Evolutionary conservation across 495 filamentous ascomycete genomes (phyloP).

Genomic region (Podospora pseudopauciseta): DNA sequence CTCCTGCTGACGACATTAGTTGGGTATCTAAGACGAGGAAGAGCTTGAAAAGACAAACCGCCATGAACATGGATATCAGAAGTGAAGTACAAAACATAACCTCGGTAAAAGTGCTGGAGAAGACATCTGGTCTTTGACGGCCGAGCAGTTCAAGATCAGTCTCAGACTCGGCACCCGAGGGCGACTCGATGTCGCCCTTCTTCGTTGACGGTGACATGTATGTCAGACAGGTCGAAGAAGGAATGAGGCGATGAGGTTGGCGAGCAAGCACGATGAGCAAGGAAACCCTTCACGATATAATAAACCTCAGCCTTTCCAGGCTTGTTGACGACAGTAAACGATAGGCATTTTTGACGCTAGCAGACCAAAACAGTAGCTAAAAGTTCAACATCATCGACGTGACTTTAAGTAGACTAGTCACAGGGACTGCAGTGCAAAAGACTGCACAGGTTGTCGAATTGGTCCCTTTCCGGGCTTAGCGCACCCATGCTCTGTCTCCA

Average conservation of each 20-base stretch:
- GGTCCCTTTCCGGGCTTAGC: neutral
- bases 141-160: conserved; percentile 63
- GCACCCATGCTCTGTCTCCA: neutral
- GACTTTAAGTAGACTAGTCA: neutral
- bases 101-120: conserved; percentile 59
- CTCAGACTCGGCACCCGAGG: neutral
- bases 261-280: neutral
- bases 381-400: neutral
- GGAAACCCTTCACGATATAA: neutral
- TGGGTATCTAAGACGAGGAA: neutral
- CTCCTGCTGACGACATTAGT: conserved; percentile 41
- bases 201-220: neutral
- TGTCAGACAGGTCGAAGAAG: neutral
- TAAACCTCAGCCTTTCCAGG: neutral
- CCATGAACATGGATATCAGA: conserved; percentile 68
- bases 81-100: conserved; percentile 69
- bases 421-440: neutral
- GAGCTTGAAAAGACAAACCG: conserved; percentile 43
- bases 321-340: neutral
- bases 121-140: conserved; percentile 64
- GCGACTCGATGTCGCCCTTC: neutral
- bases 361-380: neutral
- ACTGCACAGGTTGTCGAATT: neutral
- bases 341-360: neutral
- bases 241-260: neutral